Evolutionary conservation across 2,329 filamentous ascomycete genomes (phyloP).

Genomic region (Ploettnerulaceae sp.): DNA sequence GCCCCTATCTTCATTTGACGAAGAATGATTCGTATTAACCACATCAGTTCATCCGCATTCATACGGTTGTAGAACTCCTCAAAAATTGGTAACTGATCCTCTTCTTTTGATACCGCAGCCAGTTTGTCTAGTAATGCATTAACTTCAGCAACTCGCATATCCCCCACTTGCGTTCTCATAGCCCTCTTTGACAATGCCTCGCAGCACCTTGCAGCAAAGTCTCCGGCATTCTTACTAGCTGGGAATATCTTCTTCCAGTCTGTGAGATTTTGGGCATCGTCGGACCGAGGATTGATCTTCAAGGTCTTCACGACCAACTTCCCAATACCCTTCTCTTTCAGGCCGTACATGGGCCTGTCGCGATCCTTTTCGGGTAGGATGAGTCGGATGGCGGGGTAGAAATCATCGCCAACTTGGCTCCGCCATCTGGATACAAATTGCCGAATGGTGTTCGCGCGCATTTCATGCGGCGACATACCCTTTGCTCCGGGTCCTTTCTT

Average conservation of each 20-base stretch:
- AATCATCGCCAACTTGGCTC: constrained; percentile 81
- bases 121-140: constrained; percentile 80
- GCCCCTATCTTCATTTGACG: constrained; percentile 71
- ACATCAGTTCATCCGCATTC: constrained; percentile 90
- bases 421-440: constrained; percentile 85
- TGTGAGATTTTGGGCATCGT: constrained; percentile 78
- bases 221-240: constrained; percentile 67
- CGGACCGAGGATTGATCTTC: constrained; percentile 85
- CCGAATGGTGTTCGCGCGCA: constrained; percentile 74
- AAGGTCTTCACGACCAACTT: constrained; percentile 88
- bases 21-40: constrained; percentile 90
- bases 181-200: constrained; percentile 82
- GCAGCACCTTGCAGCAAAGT: constrained; percentile 86
- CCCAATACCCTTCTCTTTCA: constrained; percentile 88
- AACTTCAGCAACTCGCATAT: constrained; percentile 84
- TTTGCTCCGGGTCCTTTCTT: constrained; percentile 52
- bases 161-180: constrained; percentile 66
- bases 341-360: constrained; percentile 84
- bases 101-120: constrained; percentile 69
- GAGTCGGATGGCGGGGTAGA: constrained; percentile 87
- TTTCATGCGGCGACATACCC: constrained; percentile 67
- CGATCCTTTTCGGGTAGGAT: constrained; percentile 92
- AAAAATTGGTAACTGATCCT: constrained; percentile 78
- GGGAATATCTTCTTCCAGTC: constrained; percentile 82
- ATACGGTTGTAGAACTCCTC: constrained; percentile 81